These are phyloP conservation scores for Aureobasidium musti DNA, from an alignment of 2,329 filamentous ascomycete species.

Conservation along the genomic window DNA sequence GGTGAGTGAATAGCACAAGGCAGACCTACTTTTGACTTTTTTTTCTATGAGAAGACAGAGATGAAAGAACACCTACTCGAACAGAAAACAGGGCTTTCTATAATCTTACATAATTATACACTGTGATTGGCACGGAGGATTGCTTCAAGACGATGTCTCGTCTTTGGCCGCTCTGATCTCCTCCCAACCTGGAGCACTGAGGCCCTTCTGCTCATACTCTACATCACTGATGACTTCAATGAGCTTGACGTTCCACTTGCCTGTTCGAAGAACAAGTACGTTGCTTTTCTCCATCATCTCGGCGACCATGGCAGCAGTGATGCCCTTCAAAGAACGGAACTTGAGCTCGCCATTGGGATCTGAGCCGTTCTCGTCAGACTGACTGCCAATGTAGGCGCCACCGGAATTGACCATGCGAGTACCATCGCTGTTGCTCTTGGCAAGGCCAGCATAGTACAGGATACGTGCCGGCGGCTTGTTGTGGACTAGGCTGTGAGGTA, in stretches of 20 bases:
- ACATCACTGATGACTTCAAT: conserved; percentile 58
- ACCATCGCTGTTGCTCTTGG: conserved; percentile 38
- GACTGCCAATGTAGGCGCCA: conserved; percentile 40
- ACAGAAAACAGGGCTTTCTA: neutral
- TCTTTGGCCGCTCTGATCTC: conserved; percentile 35
- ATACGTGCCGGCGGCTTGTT: conserved; percentile 38
- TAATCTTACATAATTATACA: conserved; percentile 24
- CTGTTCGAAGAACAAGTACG: conserved; percentile 57
- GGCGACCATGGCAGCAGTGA: conserved; percentile 60
- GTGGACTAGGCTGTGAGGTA: conserved; percentile 38
- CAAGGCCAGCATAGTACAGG: conserved; percentile 40
- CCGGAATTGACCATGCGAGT: conserved; percentile 38
- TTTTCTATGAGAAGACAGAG: no score
- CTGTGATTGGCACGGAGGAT: neutral
- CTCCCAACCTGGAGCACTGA: conserved; percentile 56
- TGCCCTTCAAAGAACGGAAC: conserved; percentile 64
- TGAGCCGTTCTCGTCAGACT: conserved; percentile 42
- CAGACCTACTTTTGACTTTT: no score
- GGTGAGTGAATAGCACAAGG: no score
- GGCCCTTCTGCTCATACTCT: conserved; percentile 51
- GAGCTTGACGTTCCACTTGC: conserved; percentile 63
- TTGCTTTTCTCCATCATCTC: conserved; percentile 51
- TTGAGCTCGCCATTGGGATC: conserved; percentile 56
- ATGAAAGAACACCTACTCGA: neutral
- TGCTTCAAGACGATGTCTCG: neutral